Base-by-base conservation (phyloP, 441 rosid genomes). In the Corymbia calophylla region DNA sequence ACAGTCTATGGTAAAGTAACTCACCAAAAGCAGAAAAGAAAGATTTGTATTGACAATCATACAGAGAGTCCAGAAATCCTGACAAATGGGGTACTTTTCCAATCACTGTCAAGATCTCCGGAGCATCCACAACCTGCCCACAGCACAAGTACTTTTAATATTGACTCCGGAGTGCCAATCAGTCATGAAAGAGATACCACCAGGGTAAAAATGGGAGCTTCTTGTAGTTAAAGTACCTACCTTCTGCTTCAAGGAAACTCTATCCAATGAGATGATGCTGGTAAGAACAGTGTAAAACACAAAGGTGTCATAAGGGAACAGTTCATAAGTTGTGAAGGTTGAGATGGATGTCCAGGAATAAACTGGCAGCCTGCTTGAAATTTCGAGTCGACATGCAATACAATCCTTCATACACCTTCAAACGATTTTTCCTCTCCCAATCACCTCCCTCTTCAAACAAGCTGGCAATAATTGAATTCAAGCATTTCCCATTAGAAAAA, bases 361-460 rank as follows among this genome's bases (percentile, higher is more conserved):
- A 92, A 92, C 91, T 88, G 49, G 99, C 96, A 31, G 99, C 99
- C 96, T 94, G 96, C 94, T 94, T 96, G 91, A 98, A 98, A 90
- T 96, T 95, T 90, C 99, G 93, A 66, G 99, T 95, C 66, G 99
- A 95, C 99, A 98, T 96, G 97, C 97, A 97, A 80, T 93, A 96
- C 92, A 98, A 89, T 91, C 99, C 99, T 93, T 98, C 99, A 68
- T 98, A 98, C 88, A 98, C 99, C 94, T 98, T 98, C 92, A 98
- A 93, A 58, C 99, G 94, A 89, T 98, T 98, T 96, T 98, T 98
- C 95, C 99, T 97, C 92, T 98, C 99, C 99, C 99, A 98, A 86
- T 98, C 99, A 92, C 99, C 99, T 89, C 99, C 99, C 93, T 96
- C 99, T 92, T 98, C 99, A 93, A 98, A 98, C 95, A 98, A 95